Evolutionary conservation across 345 rosid genomes (phyloP), one percentile per base, ranked within the genome.

Genomic region (Turritis glabra): DNA sequence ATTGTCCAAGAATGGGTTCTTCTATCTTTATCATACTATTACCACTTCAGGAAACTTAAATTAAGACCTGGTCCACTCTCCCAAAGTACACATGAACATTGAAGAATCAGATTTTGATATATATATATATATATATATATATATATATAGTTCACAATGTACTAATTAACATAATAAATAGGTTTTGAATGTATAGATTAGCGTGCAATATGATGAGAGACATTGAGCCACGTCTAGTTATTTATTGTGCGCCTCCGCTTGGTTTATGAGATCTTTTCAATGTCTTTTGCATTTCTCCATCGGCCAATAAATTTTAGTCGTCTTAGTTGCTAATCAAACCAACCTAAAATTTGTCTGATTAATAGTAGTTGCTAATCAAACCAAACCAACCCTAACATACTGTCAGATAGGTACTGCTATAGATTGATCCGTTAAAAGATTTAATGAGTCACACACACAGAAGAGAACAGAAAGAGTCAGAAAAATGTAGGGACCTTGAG

Each of bases 201-300:
- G 1, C 19, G 48, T 40, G 44, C 15, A 40, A 40, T 3, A 40
- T 2, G 17, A 27, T 38, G 65, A 22, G 32, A 22, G 21, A n/a
- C 18, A 63, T 43, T 23, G 44, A 21, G 47, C 88, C 84, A 84
- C 29, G 23, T 17, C 61, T 87, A 40, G 46, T 15, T 40, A 40
- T 40, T 4, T 40, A 87, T 71, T 83, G 92, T 65, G 85, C 14
- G 81, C 74, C 77, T 89, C 93, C 4, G 82, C 85, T 35, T 71
- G 79, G 38, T 56, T 67, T 8, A 76, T 78, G 18, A 88, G 86
- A 67, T 83, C 12, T 84, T 84, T 56, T 73, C 25, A 54, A 83
- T 81, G 51, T 57, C 40, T n/a, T 29, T 55, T 2, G 10, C 19
- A 43, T 43, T 9, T 15, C 12, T 54, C 86, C 87, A 72, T 72